A percentile compares a stretch with the other conserved stretches of the same genome.
Evolutionary conservation across 192 early-diverging fungal genomes (phyloP).

Genomic region (Backusella circina): DNA sequence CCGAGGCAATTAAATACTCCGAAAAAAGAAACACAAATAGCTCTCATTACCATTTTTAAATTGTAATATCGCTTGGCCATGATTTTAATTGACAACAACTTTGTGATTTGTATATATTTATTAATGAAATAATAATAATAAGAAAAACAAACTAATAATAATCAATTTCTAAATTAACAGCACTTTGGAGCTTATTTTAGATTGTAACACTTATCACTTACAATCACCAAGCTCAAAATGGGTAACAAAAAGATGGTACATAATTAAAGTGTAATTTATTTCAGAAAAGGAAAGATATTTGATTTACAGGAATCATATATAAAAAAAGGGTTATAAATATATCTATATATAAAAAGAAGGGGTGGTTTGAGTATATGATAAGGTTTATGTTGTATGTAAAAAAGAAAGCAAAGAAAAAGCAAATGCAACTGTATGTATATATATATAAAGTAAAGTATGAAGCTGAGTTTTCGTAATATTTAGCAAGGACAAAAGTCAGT

Average conservation of each 20-base stretch:
- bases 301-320: neutral
- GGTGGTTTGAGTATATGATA: neutral
- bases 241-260: neutral
- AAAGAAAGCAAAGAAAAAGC: neutral
- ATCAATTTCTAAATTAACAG: neutral
- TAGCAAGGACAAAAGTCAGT: constrained; percentile 40
- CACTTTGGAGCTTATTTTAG: neutral
- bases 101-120: neutral
- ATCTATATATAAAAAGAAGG: neutral
- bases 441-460: neutral
- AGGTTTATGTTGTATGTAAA: no score
- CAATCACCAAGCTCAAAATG: neutral
- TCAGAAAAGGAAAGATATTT: neutral
- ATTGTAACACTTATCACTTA: neutral
- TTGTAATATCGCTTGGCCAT: neutral
- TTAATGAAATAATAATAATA: neutral
- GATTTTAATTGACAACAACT: neutral
- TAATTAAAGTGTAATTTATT: neutral
- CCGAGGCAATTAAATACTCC: neutral
- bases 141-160: neutral
- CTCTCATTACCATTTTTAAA: neutral
- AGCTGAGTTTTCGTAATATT: neutral
- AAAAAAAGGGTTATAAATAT: neutral
- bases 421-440: neutral
- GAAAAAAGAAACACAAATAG: neutral